Base-by-base conservation (phyloP, 1,139 yeast genomes). In the Scheffersomyces stambukii region DNA sequence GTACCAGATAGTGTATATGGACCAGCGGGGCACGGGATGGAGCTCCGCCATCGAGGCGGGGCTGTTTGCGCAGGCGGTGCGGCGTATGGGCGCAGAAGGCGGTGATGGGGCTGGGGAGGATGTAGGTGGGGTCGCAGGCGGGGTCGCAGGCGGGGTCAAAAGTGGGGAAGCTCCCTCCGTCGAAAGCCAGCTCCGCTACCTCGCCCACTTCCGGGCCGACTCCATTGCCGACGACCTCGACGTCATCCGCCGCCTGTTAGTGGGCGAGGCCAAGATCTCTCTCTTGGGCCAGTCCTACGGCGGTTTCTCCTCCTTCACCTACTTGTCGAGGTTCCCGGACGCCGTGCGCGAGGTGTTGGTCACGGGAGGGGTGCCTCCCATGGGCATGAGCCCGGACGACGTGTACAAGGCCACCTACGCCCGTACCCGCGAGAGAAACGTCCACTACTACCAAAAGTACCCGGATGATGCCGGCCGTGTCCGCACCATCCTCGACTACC, bases 341-440 rank as follows among this genome's bases (percentile, higher is more conserved):
- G 50, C 69, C 1, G 38, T 73, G 19, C 52, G 51, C 27, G 65
- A 60, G 28, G 66, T 64, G 6, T 42, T 74, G 13, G 47, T 74
- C 12, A 68, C 81, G 2, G 81, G 80, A 4, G 81, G 81, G 3
- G 60, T 75, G 11, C 80, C 81, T 1, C 81, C 81, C 1, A 49
- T 70, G 6, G 59, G 57, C 4, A 43, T 41, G 23, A 43, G 54
- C 1, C 65, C 69, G 3, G 75, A 70, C 31, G 66, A 69, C 23
- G 78, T 75, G 8, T 74, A 74, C 41, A 32, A 32, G 9, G 70
- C 70, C 2, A 70, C 79, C 3, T 71, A 65, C 33, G 44, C 54
- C 19, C 50, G 75, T 13, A 68, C 77, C 5, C 51, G 35, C 13
- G 75, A 71, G 29, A 51, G 78, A 32, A 75, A 75, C 42, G 37